phyloP scores from a whole-genome alignment of 1,284 basidiomycete genomes.

The Moniliophthora roreri region DNA sequence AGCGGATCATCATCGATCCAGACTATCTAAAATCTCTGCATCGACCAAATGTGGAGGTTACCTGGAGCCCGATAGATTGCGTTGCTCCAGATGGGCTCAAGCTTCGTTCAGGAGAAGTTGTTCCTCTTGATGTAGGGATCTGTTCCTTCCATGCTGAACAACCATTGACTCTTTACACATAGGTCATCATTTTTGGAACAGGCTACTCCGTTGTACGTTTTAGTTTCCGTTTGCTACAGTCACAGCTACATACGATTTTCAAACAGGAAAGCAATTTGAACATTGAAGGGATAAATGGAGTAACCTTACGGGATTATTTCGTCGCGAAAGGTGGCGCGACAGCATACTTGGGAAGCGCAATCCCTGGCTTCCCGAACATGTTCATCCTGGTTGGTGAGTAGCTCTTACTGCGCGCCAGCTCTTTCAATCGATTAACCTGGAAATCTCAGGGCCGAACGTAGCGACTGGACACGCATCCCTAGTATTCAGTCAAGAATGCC shows the following conservation, averaged over 20 bases:
- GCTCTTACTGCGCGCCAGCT: constrained; percentile 6
- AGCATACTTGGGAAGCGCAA: constrained; percentile 47
- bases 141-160: background rate
- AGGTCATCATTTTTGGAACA: constrained; percentile 47
- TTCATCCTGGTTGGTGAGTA: constrained; percentile 43
- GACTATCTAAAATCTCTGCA: constrained; percentile 50
- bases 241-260: background rate
- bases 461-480: constrained; percentile 54
- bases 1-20: constrained; percentile 55
- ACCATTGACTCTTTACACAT: background rate
- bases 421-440: constrained; percentile 8
- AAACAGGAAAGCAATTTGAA: constrained; percentile 33
- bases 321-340: constrained; percentile 42
- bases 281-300: constrained; percentile 38
- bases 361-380: constrained; percentile 52
- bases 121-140: constrained; percentile 39
- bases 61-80: constrained; percentile 42
- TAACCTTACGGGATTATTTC: constrained; percentile 39
- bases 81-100: constrained; percentile 44
- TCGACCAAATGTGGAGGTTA: constrained; percentile 49
- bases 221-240: background rate
- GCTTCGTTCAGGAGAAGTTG: constrained; percentile 45
- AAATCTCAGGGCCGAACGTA: constrained; percentile 44
- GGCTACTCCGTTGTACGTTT: constrained; percentile 44
- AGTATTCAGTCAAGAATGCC: constrained; percentile 50